A percentile compares a stretch with the other conserved stretches of the same genome.
These are phyloP conservation scores for Stephania cephalantha DNA, from an alignment of 164 flowering plant species.

Conservation along the genomic window DNA sequence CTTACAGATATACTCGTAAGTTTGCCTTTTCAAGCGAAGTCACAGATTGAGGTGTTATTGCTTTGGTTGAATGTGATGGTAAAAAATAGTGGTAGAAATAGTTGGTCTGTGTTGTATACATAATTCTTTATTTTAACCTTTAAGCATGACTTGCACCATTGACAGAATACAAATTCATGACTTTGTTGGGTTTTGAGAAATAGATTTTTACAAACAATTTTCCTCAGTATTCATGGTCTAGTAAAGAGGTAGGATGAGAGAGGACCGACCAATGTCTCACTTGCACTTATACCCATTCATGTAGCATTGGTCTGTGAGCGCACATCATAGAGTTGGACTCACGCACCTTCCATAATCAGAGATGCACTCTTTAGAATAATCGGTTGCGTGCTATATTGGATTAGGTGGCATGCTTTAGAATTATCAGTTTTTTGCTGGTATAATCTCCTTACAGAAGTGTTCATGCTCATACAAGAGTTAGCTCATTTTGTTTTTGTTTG, in stretches of 20 bases:
- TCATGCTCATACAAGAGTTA: neutral
- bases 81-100: neutral
- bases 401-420: neutral
- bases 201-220: neutral
- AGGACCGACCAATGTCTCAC: neutral
- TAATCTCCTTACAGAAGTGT: neutral
- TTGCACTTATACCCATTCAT: too few species aligned
- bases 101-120: neutral
- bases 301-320: too few species aligned
- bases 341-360: too few species aligned
- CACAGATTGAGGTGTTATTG: neutral
- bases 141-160: too few species aligned
- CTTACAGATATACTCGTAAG: constrained; percentile 93
- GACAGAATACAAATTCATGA: neutral
- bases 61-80: neutral
- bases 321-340: too few species aligned
- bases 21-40: neutral
- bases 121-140: neutral
- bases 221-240: neutral
- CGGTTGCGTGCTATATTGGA: neutral
- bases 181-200: neutral
- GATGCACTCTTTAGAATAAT: too few species aligned
- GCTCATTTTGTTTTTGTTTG: neutral
- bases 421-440: neutral
- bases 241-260: neutral